phyloP scores from a whole-genome alignment of 768 basidiomycete species.

The Leccinum uliginosum region DNA sequence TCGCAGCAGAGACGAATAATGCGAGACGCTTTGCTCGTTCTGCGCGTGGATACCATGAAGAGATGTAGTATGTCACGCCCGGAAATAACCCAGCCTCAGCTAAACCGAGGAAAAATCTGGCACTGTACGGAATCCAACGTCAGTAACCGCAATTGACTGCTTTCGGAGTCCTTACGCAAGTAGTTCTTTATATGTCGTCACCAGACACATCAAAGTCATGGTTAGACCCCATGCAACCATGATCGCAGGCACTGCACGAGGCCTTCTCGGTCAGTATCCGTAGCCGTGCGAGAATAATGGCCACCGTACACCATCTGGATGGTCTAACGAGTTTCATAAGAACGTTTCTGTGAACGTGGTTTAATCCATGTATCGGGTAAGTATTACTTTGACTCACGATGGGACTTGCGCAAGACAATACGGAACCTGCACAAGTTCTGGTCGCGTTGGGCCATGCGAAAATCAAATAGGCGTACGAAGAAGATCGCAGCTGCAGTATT shows the following conservation, averaged over 20 bases:
- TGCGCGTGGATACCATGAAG: conserved; percentile 54
- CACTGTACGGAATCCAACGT: conserved; percentile 18
- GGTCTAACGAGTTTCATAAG: conserved; percentile 31
- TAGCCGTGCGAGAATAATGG: background rate
- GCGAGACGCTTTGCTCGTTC: conserved; percentile 55
- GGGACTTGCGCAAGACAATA: conserved; percentile 38
- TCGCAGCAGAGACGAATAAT: conserved; percentile 56
- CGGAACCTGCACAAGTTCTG: conserved; percentile 22
- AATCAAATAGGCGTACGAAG: conserved; percentile 23
- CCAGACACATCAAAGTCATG: conserved; percentile 36
- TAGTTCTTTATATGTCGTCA: conserved; percentile 28
- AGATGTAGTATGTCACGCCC: conserved; percentile 40
- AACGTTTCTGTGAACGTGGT: conserved; percentile 28
- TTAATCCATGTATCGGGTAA: background rate
- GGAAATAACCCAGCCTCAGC: conserved; percentile 43
- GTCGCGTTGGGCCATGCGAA: background rate
- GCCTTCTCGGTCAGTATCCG: conserved; percentile 3
- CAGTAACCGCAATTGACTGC: background rate
- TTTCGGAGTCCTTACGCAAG: conserved; percentile 23
- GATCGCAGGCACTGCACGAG: conserved; percentile 32
- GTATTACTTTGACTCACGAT: conserved; percentile 27
- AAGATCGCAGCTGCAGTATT: conserved; percentile 38
- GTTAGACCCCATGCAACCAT: conserved; percentile 36
- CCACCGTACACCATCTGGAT: conserved; percentile 31
- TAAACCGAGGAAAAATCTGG: conserved; percentile 41